phyloP scores from a whole-genome alignment of 2,329 filamentous ascomycete species.

The Emergomyces africanus region DNA sequence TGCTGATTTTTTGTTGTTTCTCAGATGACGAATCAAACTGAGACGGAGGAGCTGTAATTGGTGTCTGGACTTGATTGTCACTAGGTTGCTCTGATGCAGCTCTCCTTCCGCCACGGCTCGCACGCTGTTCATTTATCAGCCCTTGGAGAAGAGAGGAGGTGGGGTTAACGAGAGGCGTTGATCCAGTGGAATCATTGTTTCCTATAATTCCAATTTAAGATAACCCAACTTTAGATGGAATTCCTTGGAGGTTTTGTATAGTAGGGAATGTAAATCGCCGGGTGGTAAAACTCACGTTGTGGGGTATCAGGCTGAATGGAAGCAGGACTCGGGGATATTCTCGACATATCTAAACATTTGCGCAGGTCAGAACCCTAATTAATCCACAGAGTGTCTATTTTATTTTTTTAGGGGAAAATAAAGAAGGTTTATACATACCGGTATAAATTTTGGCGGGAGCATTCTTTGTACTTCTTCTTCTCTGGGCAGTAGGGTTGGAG shows the following conservation, averaged over 20 bases:
- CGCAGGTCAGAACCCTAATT: not conserved
- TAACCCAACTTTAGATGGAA: not conserved
- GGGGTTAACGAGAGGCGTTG: constrained; percentile 25
- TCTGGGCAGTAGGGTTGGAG: not conserved
- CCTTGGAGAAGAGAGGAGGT: constrained; percentile 28
- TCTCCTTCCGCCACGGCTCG: constrained; percentile 20
- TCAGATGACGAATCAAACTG: constrained; percentile 25
- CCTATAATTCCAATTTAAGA: constrained; percentile 12
- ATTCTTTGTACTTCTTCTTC: not conserved
- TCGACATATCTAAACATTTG: not conserved
- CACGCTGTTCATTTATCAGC: constrained; percentile 30
- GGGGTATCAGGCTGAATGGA: not conserved
- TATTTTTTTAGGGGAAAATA: too few relatives aligned
- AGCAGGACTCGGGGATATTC: not conserved
- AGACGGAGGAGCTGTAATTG: constrained; percentile 11
- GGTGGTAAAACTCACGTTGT: constrained; percentile 1
- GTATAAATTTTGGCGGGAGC: not conserved
- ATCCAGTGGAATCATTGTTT: constrained; percentile 17
- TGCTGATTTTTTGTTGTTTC: constrained; percentile 21
- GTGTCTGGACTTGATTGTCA: constrained; percentile 13
- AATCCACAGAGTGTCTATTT: not conserved
- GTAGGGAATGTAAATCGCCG: not conserved
- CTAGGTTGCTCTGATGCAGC: constrained; percentile 16
- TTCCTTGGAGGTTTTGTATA: not conserved
- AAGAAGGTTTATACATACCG: not conserved